phyloP scores from a whole-genome alignment of 2,329 filamentous ascomycete genomes.

The Orbilia brochopaga region DNA sequence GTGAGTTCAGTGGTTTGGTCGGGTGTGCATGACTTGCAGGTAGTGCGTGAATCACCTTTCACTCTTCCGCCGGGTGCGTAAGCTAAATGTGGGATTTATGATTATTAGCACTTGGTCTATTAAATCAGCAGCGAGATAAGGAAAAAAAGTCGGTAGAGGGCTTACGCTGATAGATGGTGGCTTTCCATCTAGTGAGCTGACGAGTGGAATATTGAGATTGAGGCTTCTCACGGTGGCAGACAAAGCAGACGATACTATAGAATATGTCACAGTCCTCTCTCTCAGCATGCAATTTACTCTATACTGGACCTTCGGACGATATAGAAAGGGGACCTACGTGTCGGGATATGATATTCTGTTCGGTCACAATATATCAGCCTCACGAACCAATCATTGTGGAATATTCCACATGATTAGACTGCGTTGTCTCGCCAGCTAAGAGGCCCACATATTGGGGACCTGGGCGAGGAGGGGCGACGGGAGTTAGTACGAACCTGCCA shows the following conservation, averaged over 20 bases:
- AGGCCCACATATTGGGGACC: neutral
- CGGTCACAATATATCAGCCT: slow-evolving; percentile 6
- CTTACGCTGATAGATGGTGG: slow-evolving; percentile 41
- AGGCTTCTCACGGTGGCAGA: slow-evolving; percentile 51
- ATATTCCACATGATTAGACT: slow-evolving; percentile 13
- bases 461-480: neutral
- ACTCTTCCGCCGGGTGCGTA: slow-evolving; percentile 42
- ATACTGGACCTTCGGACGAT: neutral
- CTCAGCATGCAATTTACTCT: neutral
- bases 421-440: slow-evolving; percentile 11
- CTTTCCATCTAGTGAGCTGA: slow-evolving; percentile 51
- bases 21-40: slow-evolving; percentile 59
- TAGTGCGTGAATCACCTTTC: slow-evolving; percentile 41
- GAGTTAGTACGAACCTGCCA: slow-evolving; percentile 25
- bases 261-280: neutral
- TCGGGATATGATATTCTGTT: slow-evolving; percentile 19
- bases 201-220: slow-evolving; percentile 52
- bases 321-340: slow-evolving; percentile 9
- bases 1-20: slow-evolving; percentile 60
- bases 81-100: slow-evolving; percentile 15
- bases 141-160: neutral
- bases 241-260: slow-evolving; percentile 48
- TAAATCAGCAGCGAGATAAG: neutral
- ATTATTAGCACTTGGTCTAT: neutral
- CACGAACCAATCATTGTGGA: neutral